Evolutionary conservation across 2,329 filamentous ascomycete genomes (phyloP).

Genomic region (Decorospora gaudefroyi): DNA sequence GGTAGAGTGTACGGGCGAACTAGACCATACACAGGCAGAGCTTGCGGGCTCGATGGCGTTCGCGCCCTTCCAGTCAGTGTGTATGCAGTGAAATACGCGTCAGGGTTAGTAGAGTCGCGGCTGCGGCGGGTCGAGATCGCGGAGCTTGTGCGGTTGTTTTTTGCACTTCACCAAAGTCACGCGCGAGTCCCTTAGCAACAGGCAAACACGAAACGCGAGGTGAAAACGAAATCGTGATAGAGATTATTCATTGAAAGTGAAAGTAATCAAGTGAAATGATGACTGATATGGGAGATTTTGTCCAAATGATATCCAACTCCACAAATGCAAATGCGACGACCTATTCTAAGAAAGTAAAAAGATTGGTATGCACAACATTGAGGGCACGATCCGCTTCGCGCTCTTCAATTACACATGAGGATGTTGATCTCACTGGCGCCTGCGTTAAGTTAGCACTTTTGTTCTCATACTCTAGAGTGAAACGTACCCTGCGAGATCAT

Average conservation of each 20-base stretch:
- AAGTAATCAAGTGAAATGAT: background rate
- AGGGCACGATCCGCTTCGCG: conserved; percentile 88
- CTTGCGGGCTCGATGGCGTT: background rate
- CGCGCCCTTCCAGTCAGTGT: background rate
- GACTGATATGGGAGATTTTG: conserved; percentile 5
- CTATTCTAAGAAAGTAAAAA: conserved; percentile 92
- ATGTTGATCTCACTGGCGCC: conserved; percentile 99
- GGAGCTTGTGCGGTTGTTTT: background rate
- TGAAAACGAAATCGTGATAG: conserved; percentile 4
- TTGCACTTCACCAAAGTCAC: background rate
- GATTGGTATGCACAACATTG: conserved; percentile 93
- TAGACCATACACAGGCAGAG: too few species aligned
- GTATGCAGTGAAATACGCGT: background rate
- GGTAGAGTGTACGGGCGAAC: too few species aligned
- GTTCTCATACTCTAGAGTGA: background rate
- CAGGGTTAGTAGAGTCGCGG: background rate
- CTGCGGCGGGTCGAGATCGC: background rate
- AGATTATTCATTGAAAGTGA: background rate
- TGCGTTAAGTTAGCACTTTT: conserved; percentile 47
- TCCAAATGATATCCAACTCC: conserved; percentile 35
- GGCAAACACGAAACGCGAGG: conserved; percentile 11
- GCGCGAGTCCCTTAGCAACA: background rate
- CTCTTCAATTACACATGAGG: conserved; percentile 92
- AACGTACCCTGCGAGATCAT: conserved; percentile 95
- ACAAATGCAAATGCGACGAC: conserved; percentile 32